These are phyloP conservation scores for Phenoliferia sp. DNA, from an alignment of 1,284 basidiomycete genomes.

Conservation along the genomic window DNA sequence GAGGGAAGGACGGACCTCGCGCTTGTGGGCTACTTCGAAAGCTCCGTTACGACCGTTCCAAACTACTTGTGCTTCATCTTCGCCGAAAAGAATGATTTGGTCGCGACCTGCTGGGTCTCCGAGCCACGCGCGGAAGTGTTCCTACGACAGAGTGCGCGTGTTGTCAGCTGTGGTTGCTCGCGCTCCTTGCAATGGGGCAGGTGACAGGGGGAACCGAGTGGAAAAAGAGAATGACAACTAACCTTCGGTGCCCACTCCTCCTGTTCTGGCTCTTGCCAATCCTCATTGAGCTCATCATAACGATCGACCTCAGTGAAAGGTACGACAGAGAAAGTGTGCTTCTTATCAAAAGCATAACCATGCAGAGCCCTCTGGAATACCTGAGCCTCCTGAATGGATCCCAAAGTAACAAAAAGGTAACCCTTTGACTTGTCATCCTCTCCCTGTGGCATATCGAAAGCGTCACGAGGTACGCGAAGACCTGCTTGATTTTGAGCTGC, in stretches of 20 bases:
- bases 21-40: conserved; percentile 70
- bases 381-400: conserved; percentile 71
- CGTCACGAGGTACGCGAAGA: conserved; percentile 38
- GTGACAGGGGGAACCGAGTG: neutral
- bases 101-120: conserved; percentile 88
- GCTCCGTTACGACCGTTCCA: conserved; percentile 93
- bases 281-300: conserved; percentile 73
- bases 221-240: conserved; percentile 33
- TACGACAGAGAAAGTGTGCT: conserved; percentile 85
- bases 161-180: neutral
- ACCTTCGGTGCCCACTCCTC: conserved; percentile 81
- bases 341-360: conserved; percentile 84
- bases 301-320: conserved; percentile 89
- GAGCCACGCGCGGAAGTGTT: conserved; percentile 93
- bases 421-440: conserved; percentile 47
- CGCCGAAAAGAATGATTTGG: conserved; percentile 91
- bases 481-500: conserved; percentile 42
- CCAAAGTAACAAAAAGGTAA: conserved; percentile 86
- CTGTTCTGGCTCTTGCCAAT: conserved; percentile 70
- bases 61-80: conserved; percentile 82
- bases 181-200: neutral
- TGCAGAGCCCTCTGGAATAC: conserved; percentile 76
- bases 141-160: conserved; percentile 49
- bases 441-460: conserved; percentile 44
- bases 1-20: conserved; percentile 53